Evolutionary conservation across 2,329 filamentous ascomycete genomes (phyloP).

Genomic region (Sarocladium kiliense): DNA sequence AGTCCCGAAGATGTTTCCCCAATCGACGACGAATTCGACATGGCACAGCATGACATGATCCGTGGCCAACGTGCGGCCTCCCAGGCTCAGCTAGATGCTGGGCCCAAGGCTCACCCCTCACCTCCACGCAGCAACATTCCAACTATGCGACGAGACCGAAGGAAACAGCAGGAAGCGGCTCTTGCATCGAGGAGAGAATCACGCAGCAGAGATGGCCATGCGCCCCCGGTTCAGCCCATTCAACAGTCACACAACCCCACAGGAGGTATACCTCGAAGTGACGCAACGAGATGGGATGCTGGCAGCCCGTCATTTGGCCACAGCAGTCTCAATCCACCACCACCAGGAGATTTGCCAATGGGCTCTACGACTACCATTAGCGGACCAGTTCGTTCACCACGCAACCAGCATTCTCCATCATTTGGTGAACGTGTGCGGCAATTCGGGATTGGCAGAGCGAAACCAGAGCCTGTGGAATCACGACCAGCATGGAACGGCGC

Average conservation of each 20-base stretch:
- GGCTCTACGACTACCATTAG: conserved; percentile 20
- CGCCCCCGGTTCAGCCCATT: conserved; percentile 15
- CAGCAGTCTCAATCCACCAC: neutral
- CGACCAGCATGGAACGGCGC: conserved; percentile 67
- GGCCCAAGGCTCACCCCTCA: conserved; percentile 13
- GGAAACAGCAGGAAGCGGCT: conserved; percentile 37
- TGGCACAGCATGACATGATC: conserved; percentile 25
- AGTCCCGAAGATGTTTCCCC: conserved; percentile 42
- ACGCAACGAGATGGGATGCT: conserved; percentile 3
- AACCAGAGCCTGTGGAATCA: conserved; percentile 33
- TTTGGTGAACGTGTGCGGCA: conserved; percentile 29
- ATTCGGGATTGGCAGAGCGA: conserved; percentile 23
- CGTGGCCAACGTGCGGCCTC: conserved; percentile 12
- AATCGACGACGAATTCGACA: conserved; percentile 39
- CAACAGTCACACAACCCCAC: neutral
- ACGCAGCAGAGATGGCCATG: conserved; percentile 14
- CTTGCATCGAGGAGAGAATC: conserved; percentile 30
- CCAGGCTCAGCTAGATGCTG: conserved; percentile 15
- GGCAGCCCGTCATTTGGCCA: neutral
- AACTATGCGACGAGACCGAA: conserved; percentile 46
- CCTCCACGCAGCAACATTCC: conserved; percentile 38
- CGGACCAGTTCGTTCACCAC: conserved; percentile 16
- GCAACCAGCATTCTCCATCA: conserved; percentile 21
- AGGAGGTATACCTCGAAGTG: neutral
- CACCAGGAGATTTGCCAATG: conserved; percentile 9